phyloP scores from a whole-genome alignment of 176 grass and related monocot species.

The Triticum aestivum region IWGSC_CS_RefSeq_v2.1 NC_057813.1:141070597-141071096 shows the following conservation, averaged over 20 bases:
- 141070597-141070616: constrained; percentile 17
- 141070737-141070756: neutral
- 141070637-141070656: neutral
- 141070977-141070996: neutral
- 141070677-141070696: neutral
- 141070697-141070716: neutral
- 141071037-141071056: neutral
- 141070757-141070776: neutral
- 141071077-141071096: neutral
- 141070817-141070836: constrained; percentile 1
- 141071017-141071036: neutral
- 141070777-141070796: neutral
- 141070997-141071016: neutral
- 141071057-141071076: neutral
- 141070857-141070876: neutral
- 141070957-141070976: neutral
- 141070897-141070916: constrained; percentile 4
- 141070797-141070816: neutral
- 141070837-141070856: neutral
- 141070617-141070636: neutral
- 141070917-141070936: neutral
- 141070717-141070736: neutral
- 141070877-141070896: neutral
- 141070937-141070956: too few relatives aligned
- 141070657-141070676: neutral